Percentiles rank a stretch among this genome's conserved stretches.
These are phyloP conservation scores for Citropsis articulata DNA, from an alignment of 345 rosid genomes.

Conservation along the genomic window DNA sequence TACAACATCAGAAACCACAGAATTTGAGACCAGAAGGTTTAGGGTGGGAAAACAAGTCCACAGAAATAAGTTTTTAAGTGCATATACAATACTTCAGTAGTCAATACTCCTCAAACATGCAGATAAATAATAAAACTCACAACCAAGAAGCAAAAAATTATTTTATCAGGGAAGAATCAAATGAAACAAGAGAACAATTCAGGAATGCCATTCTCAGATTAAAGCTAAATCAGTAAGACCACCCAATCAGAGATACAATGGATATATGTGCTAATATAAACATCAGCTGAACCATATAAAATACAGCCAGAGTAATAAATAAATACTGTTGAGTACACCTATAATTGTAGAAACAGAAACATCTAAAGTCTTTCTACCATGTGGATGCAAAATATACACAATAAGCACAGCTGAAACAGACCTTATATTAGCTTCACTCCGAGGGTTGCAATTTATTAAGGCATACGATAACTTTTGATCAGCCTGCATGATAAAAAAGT, in stretches of 20 bases:
- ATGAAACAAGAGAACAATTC: background rate
- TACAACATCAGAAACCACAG: background rate
- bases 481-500: conserved; percentile 55
- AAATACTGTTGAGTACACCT: background rate
- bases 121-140: background rate
- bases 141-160: background rate
- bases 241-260: background rate
- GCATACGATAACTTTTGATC: conserved; percentile 92
- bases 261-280: background rate
- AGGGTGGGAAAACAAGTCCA: background rate
- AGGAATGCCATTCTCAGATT: background rate
- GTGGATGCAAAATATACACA: conserved; percentile 18
- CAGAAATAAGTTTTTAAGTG: background rate
- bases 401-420: conserved; percentile 29
- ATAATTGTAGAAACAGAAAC: background rate
- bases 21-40: background rate
- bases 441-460: conserved; percentile 68
- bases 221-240: background rate
- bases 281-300: background rate
- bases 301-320: background rate
- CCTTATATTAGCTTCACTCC: conserved; percentile 78
- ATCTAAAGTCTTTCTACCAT: background rate
- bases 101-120: background rate
- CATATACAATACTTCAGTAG: background rate
- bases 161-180: background rate